Evolutionary conservation across 257 asterid species (phyloP).

Genomic region (Nicotiana tomentosiformis): DNA sequence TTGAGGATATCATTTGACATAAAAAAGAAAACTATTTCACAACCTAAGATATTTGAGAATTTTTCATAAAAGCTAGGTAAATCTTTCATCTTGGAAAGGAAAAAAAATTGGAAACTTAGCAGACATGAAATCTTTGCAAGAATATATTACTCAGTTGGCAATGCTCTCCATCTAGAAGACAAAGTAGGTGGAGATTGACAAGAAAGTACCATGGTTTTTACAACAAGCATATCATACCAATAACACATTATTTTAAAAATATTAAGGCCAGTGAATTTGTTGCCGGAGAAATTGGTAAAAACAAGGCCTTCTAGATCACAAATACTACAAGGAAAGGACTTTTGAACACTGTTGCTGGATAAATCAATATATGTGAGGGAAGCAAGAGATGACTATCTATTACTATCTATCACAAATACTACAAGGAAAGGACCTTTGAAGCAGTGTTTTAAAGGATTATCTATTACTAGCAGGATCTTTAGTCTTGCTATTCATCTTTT

Average conservation of each 20-base stretch:
- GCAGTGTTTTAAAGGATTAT: too few relatives aligned
- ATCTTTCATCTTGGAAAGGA: not conserved
- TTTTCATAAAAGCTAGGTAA: too few relatives aligned
- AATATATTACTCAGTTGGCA: not conserved
- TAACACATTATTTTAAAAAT: too few relatives aligned
- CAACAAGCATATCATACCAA: too few relatives aligned
- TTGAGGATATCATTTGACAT: too few relatives aligned
- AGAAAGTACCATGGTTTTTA: not conserved
- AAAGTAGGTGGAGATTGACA: not conserved
- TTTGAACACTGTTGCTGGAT: constrained; percentile 52
- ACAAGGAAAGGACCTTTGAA: too few relatives aligned
- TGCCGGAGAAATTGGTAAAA: constrained; percentile 60
- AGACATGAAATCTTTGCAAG: not conserved
- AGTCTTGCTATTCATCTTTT: too few relatives aligned
- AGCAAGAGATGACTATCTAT: constrained; percentile 28
- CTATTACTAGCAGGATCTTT: too few relatives aligned
- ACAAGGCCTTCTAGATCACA: constrained; percentile 54
- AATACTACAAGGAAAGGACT: constrained; percentile 54
- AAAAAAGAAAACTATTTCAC: too few relatives aligned
- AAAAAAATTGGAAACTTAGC: too few relatives aligned
- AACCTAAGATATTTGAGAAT: too few relatives aligned
- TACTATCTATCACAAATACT: too few relatives aligned
- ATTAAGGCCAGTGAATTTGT: constrained; percentile 32
- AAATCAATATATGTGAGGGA: constrained; percentile 68
- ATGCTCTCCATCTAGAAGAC: not conserved